These are phyloP conservation scores for Magnaporthiopsis rhizophila DNA, from an alignment of 2,329 filamentous ascomycete genomes.

Conservation along the genomic window DNA sequence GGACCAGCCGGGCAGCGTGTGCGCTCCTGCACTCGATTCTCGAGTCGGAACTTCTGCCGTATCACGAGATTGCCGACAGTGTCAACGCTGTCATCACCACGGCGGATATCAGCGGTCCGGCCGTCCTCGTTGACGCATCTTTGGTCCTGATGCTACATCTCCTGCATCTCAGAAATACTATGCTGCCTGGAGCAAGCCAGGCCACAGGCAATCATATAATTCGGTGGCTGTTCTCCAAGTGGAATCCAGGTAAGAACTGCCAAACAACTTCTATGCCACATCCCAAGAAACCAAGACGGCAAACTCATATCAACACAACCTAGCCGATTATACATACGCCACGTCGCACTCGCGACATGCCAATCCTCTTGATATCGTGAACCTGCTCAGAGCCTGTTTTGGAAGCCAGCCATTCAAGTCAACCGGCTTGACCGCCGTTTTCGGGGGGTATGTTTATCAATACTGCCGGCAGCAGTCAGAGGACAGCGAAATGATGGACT, in stretches of 20 bases:
- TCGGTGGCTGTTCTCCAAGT: constrained; percentile 73
- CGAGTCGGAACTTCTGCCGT: constrained; percentile 55
- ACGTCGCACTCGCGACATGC: constrained; percentile 56
- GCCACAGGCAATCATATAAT: constrained; percentile 64
- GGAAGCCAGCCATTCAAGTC: constrained; percentile 35
- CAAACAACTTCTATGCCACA: neutral
- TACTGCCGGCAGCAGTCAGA: constrained; percentile 37
- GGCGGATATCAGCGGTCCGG: constrained; percentile 75
- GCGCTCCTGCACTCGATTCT: constrained; percentile 64
- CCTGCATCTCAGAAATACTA: constrained; percentile 56
- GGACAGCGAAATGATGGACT: constrained; percentile 38
- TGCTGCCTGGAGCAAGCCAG: constrained; percentile 61
- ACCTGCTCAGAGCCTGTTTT: constrained; percentile 62
- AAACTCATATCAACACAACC: constrained; percentile 7
- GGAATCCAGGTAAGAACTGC: constrained; percentile 62
- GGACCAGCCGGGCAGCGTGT: constrained; percentile 69
- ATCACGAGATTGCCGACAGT: constrained; percentile 58
- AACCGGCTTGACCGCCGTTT: constrained; percentile 24
- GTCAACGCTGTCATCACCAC: constrained; percentile 66
- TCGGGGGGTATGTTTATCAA: constrained; percentile 41
- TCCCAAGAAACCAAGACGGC: neutral
- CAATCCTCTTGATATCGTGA: constrained; percentile 56
- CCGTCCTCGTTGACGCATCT: constrained; percentile 70
- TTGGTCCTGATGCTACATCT: constrained; percentile 64
- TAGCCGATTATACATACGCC: constrained; percentile 61